Conservation (phyloP, 352 stramenopile species). For the Phytophthora litchii region DNA sequence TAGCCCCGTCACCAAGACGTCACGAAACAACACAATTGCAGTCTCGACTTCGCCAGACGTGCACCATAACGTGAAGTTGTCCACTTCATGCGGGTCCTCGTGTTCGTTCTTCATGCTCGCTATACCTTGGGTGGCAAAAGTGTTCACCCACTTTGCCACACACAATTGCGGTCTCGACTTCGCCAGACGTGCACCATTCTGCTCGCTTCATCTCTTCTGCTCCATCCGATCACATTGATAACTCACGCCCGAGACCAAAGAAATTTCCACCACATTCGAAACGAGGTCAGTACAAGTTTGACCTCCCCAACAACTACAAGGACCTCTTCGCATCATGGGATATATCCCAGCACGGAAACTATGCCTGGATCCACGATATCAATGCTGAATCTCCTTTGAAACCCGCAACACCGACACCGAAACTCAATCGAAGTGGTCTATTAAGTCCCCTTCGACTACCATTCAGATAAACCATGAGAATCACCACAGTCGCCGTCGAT, state of each 20-base stretch:
- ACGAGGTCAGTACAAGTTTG: neutral
- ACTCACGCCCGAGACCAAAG: neutral
- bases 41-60: neutral
- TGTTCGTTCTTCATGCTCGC: neutral
- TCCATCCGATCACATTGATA: neutral
- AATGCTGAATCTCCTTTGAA: constrained; percentile 24
- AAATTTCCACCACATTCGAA: neutral
- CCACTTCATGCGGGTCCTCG: too few species aligned
- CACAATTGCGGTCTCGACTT: too few species aligned
- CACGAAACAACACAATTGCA: neutral
- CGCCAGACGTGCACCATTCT: neutral
- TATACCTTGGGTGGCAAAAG: neutral
- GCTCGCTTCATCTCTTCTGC: neutral
- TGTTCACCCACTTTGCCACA: neutral
- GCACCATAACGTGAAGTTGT: too few species aligned
- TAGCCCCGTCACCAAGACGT: neutral
- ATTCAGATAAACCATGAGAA: neutral
- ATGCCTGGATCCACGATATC: constrained; percentile 22
- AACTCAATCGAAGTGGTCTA: neutral
- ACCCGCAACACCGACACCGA: neutral
- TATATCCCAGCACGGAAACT: constrained; percentile 6
- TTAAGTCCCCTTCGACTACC: neutral
- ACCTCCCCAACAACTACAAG: constrained; percentile 28
- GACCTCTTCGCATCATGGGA: constrained; percentile 22
- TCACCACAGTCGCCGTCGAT: too few species aligned